Base-by-base conservation (phyloP, 164 flowering plant species). In the Litsea cubeba region DNA sequence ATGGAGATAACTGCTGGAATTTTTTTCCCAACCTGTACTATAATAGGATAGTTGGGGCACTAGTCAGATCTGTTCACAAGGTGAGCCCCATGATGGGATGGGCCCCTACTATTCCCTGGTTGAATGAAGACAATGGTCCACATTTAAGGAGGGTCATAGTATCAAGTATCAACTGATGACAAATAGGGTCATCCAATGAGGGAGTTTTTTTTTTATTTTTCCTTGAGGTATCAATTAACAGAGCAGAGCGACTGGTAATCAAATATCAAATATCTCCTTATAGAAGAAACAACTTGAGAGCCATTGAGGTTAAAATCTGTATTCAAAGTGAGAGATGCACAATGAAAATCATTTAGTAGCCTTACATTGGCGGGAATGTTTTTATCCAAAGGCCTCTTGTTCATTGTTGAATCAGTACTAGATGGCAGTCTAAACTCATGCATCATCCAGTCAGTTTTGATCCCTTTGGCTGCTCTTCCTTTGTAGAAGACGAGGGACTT, bases 381-480 rank as follows among this genome's bases (percentile, higher is more conserved):
- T 76, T 82, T 88, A 77, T 88, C 92, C 12, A 84, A 14, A 74
- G 82, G 81, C 71, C 85, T 81, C 82, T 89, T 91, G 6, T 84
- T 71, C 2, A 82, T 75, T 1, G 71, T 46, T 1, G 89, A 71
- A 75, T 93, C 86, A 0, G 80, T 65, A 60, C 85, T 83, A 68
- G 98, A 85, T 64, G 96, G 98, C 15, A 95, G 84, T 51, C 99
- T 83, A 72, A 95, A 95, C 81, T 95, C 99, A 72, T 95, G 99
- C 99, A 93, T 95, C 99, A 95, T 95, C 99, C 99, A 95, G 79
- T 93, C 98, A 58, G 97, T 95, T 80, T 95, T 95, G 75, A 83
- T 81, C 25, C 99, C 99, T 84, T 88, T 95, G 12, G 97, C 98
- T 30, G 99, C 99, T 81, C 96, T 87, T 6, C 99, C 99, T 79